Conservation (phyloP, 345 rosid genomes). For the Salix koriyanagi region DNA sequence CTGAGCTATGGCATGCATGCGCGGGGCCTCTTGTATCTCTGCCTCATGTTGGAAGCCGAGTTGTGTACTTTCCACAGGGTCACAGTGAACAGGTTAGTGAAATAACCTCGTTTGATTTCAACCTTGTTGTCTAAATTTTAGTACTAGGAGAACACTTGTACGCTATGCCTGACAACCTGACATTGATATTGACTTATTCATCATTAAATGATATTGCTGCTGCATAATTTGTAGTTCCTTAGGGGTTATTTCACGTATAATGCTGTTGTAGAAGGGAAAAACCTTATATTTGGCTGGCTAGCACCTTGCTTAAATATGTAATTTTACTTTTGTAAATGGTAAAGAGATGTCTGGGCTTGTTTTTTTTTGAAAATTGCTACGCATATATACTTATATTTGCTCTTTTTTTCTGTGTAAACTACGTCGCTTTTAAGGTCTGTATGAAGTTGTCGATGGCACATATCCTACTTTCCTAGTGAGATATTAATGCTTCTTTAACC, state of each 20-base stretch:
- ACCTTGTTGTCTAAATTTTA: not conserved
- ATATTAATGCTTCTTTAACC: too few species aligned
- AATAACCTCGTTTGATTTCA: not conserved
- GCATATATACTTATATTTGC: not conserved
- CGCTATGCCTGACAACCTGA: not conserved
- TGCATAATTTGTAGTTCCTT: not conserved
- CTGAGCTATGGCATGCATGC: not conserved
- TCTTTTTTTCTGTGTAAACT: not conserved
- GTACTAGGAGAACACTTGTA: not conserved
- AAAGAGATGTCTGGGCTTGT: not conserved
- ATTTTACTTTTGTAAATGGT: not conserved
- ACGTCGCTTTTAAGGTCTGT: not conserved
- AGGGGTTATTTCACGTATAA: not conserved
- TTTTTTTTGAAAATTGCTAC: not conserved
- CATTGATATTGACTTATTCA: not conserved
- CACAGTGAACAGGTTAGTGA: not conserved
- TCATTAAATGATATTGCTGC: not conserved
- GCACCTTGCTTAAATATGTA: not conserved
- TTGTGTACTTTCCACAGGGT: slow-evolving; percentile 1
- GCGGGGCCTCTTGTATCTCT: not conserved
- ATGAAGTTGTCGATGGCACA: too few species aligned
- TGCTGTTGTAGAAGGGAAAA: not conserved
- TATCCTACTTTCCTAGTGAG: too few species aligned
- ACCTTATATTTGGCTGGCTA: not conserved
- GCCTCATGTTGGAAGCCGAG: not conserved